These are phyloP conservation scores for Candida sithepensis DNA, from an alignment of 805 yeast genomes.

Conservation along the genomic window DNA sequence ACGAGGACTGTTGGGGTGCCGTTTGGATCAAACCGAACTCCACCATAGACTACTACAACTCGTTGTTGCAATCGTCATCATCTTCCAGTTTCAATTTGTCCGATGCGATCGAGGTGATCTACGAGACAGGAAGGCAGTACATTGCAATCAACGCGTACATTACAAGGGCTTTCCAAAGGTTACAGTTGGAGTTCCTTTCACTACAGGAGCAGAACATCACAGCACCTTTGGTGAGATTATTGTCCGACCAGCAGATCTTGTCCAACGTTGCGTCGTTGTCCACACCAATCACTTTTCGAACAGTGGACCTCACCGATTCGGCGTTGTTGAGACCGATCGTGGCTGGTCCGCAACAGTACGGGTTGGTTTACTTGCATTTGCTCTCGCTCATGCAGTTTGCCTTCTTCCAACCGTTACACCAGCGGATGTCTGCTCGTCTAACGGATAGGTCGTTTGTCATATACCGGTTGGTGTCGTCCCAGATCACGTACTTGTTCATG, in stretches of 20 bases:
- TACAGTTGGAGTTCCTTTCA: conserved; percentile 31
- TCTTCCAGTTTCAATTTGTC: conserved; percentile 22
- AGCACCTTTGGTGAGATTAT: conserved; percentile 3
- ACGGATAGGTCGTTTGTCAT: conserved; percentile 42
- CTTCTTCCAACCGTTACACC: conserved; percentile 53
- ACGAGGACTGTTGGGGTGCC: conserved; percentile 59
- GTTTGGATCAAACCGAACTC: conserved; percentile 50
- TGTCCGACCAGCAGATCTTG: conserved; percentile 4
- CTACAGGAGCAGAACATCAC: conserved; percentile 12
- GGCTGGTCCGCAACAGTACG: conserved; percentile 66
- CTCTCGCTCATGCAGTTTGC: conserved; percentile 64
- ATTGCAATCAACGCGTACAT: conserved; percentile 41
- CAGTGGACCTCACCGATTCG: conserved; percentile 41
- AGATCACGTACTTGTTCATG: conserved; percentile 46
- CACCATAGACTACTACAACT: conserved; percentile 36
- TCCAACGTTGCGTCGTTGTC: conserved; percentile 4
- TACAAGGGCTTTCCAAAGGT: conserved; percentile 33
- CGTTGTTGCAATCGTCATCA: conserved; percentile 25
- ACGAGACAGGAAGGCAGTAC: conserved; percentile 62
- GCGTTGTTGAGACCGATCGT: conserved; percentile 47
- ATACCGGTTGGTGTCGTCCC: conserved; percentile 50
- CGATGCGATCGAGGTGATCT: conserved; percentile 39
- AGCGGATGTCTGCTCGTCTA: conserved; percentile 42
- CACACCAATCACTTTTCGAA: conserved; percentile 19
- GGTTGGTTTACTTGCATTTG: conserved; percentile 62